Percentiles rank a stretch among this genome's conserved stretches.
phyloP scores from a whole-genome alignment of 768 basidiomycete species.

The Mycena indigotica region DNA sequence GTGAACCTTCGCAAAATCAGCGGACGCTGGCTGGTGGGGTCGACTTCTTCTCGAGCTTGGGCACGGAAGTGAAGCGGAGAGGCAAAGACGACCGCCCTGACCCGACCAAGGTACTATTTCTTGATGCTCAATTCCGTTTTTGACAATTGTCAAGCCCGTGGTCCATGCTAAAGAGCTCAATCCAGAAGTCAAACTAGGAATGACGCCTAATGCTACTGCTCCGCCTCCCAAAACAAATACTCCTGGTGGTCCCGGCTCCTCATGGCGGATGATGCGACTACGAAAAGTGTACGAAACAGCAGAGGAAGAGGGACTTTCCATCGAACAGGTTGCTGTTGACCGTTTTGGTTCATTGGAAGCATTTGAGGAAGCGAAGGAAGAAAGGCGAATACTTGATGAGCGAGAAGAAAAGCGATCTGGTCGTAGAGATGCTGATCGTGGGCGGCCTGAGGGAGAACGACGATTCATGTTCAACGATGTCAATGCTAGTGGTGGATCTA shows the following conservation, averaged over 20 bases:
- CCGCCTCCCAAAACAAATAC: conserved; percentile 51
- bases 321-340: conserved; percentile 84
- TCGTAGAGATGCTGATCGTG: conserved; percentile 36
- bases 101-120: conserved; percentile 66
- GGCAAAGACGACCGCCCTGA: conserved; percentile 59
- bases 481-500: conserved; percentile 62
- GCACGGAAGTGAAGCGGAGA: conserved; percentile 70
- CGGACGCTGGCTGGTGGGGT: conserved; percentile 59
- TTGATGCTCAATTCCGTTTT: background rate
- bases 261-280: conserved; percentile 98
- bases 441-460: conserved; percentile 48
- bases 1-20: conserved; percentile 46
- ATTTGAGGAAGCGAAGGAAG: conserved; percentile 88
- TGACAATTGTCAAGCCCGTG: conserved; percentile 47
- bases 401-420: conserved; percentile 59
- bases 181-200: conserved; percentile 51
- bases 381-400: conserved; percentile 83
- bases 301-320: conserved; percentile 72
- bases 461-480: conserved; percentile 72
- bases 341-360: conserved; percentile 84
- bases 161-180: conserved; percentile 69
- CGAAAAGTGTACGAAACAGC: conserved; percentile 87
- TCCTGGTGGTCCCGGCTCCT: conserved; percentile 90
- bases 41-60: conserved; percentile 90
- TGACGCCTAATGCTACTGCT: conserved; percentile 40